Base-by-base conservation (phyloP, 306 rosid genomes). In the Citrullus colocynthis region DNA sequence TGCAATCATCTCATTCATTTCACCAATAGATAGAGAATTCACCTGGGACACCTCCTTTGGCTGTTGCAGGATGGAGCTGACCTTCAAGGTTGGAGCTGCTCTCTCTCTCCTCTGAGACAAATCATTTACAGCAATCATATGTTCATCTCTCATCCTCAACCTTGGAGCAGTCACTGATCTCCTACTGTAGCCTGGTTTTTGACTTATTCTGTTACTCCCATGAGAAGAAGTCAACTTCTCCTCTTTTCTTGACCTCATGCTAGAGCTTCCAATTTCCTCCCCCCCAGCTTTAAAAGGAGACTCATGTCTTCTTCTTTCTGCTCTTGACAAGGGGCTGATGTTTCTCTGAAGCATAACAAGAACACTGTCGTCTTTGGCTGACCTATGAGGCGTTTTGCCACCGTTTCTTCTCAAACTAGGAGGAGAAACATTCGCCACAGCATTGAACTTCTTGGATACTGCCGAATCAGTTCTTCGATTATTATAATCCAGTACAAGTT, bases 141-240 rank as follows among this genome's bases (percentile, higher is more conserved):
- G 90, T 7, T 80, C 88, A 79, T 73, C 90, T 77, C 74, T 81
- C 49, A 61, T 80, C 74, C 97, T 90, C 71, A 69, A 62, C 78
- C 96, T 88, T 0, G 97, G 93, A 82, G 97, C 91, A 63, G 94
- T 85, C 58, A 76, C 69, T 62, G 94, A 66, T 85, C 98, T 88
- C 37, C 80, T 87, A 78, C 75, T 51, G 24, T 79, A 51, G 76
- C 60, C 81, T 65, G 88, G 63, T 64, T 90, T 91, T 79, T 84
- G 85, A n/a, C 69, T 71, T 37, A 20, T 78, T 80, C 80, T 80
- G n/a, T 60, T 60, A 30, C 60, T 72, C 63, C 75, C 81, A 44
- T 74, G 71, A 10, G 76, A 77, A 51, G 70, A 64, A 16, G 59
- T 48, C 59, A 49, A 76, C 59, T 71, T 60, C 45, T 70, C 78